Evolutionary conservation across 2,329 filamentous ascomycete genomes (phyloP).

Genomic region (Stachybotrys chartarum): DNA sequence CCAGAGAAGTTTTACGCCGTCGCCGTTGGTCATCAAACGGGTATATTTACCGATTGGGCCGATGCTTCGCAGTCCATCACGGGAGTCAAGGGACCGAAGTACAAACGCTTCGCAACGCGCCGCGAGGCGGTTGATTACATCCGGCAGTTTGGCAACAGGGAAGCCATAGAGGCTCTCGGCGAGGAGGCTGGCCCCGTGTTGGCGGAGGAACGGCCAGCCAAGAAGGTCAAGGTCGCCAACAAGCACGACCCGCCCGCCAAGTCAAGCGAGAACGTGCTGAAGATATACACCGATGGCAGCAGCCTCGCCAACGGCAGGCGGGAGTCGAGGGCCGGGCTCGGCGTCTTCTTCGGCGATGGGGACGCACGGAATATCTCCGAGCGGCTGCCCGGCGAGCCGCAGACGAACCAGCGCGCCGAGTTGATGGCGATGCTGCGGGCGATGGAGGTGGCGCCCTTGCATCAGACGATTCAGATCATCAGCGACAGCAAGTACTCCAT

Average conservation of each 20-base stretch:
- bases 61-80: slow-evolving; percentile 66
- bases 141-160: slow-evolving; percentile 34
- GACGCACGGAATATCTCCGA: slow-evolving; percentile 65
- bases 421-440: slow-evolving; percentile 81
- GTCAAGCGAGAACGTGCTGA: slow-evolving; percentile 17
- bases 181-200: slow-evolving; percentile 15
- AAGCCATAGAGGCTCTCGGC: slow-evolving; percentile 34
- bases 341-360: slow-evolving; percentile 53
- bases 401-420: slow-evolving; percentile 97
- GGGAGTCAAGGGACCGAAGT: slow-evolving; percentile 62
- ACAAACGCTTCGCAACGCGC: slow-evolving; percentile 61
- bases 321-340: slow-evolving; percentile 52
- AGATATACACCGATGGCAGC: slow-evolving; percentile 58
- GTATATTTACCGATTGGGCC: slow-evolving; percentile 59
- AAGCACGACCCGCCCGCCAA: slow-evolving; percentile 4
- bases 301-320: slow-evolving; percentile 48
- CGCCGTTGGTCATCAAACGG: slow-evolving; percentile 49
- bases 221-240: slow-evolving; percentile 12
- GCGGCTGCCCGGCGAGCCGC: slow-evolving; percentile 61
- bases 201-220: slow-evolving; percentile 13
- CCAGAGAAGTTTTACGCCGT: slow-evolving; percentile 52
- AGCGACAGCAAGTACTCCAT: slow-evolving; percentile 92
- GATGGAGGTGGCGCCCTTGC: slow-evolving; percentile 63
- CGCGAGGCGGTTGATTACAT: slow-evolving; percentile 77
- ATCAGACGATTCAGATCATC: slow-evolving; percentile 66